Base-by-base conservation (phyloP, 176 grass and related monocot species). In the Cocos nucifera region DNA sequence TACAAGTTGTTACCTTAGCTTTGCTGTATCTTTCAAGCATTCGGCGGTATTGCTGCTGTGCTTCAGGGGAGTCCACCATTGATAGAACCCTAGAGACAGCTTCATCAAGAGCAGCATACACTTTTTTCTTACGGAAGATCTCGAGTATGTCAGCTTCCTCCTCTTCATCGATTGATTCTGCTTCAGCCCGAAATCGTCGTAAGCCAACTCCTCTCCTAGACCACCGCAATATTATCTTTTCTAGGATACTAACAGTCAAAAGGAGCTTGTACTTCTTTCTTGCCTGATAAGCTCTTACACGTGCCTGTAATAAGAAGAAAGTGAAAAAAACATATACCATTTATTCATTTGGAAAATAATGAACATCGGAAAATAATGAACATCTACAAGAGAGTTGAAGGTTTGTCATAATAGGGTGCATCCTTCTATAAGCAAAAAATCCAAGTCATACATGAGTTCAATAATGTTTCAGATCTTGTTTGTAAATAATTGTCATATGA, bases 181-280 rank as follows among this genome's bases (percentile, higher is more conserved):
- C 70, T 22, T 50, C 65, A 57, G 79, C 59, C 44, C 50, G 83
- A 68, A 83, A 86, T 8, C 70, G 82, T 17, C 84, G 73, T 56
- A 89, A 80, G 18, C 94, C 88, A 67, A 83, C 79, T 28, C 94
- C 79, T 64, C 75, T 70, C 8, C 78, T 78, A 53, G 56, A 62
- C 94, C 94, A 98, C 56, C 88, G 69, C 32, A 93, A 57, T 75
- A 88, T 67, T 16, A 71, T 64, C 73, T 98, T 98, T 59, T 98
- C 94, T 59, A 93, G 56, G 71, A 98, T 17, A 15, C 84, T 61
- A 49, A 83, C 94, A 10, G 62, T 83, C n/a, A 16, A 52, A 59
- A 93, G 63, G 15, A 98, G 59, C 19, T 65, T 74, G 56, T 83
- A 76, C 65, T 72, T 90, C 12, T 69, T 83, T 62, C 77, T 89